Evolutionary conservation across 2,329 filamentous ascomycete species (phyloP).

Genomic region (Meredithiella fracta): DNA sequence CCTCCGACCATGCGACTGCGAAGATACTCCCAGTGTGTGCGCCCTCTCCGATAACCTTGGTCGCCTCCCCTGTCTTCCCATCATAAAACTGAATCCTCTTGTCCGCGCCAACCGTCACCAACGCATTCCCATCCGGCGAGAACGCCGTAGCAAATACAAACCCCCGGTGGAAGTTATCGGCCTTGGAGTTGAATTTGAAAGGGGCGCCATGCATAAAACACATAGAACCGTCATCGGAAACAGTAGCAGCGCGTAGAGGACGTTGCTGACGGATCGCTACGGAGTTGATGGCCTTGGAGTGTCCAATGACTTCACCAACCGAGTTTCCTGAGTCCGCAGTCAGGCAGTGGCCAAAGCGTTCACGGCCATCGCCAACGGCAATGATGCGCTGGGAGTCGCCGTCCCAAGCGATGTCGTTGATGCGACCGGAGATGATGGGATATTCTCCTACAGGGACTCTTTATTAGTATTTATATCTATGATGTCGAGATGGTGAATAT

Average conservation of each 20-base stretch:
- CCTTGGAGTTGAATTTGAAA: constrained; percentile 87
- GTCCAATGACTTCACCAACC: constrained; percentile 84
- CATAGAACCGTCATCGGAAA: constrained; percentile 73
- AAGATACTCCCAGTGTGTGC: constrained; percentile 85
- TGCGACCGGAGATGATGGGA: constrained; percentile 79
- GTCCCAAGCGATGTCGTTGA: constrained; percentile 96
- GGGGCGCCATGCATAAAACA: constrained; percentile 89
- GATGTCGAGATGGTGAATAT: background rate
- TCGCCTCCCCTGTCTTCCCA: constrained; percentile 81
- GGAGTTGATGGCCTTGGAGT: constrained; percentile 78
- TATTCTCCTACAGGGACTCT: constrained; percentile 48
- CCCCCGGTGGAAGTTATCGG: constrained; percentile 62
- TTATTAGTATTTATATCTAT: too few species aligned
- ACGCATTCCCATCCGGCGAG: constrained; percentile 64
- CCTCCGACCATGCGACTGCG: constrained; percentile 73
- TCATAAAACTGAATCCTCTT: constrained; percentile 87
- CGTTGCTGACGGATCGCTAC: constrained; percentile 80
- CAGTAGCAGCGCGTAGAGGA: constrained; percentile 81
- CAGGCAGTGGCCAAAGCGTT: constrained; percentile 85
- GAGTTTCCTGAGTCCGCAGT: constrained; percentile 92
- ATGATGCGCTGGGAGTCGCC: constrained; percentile 93
- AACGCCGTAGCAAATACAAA: constrained; percentile 82
- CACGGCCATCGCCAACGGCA: constrained; percentile 85
- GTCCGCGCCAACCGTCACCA: constrained; percentile 88
- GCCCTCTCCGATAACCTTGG: constrained; percentile 60